Evolutionary conservation across 306 rosid genomes (phyloP), one percentile per base, ranked within the genome.

Genomic region (Quercus dentata): DNA sequence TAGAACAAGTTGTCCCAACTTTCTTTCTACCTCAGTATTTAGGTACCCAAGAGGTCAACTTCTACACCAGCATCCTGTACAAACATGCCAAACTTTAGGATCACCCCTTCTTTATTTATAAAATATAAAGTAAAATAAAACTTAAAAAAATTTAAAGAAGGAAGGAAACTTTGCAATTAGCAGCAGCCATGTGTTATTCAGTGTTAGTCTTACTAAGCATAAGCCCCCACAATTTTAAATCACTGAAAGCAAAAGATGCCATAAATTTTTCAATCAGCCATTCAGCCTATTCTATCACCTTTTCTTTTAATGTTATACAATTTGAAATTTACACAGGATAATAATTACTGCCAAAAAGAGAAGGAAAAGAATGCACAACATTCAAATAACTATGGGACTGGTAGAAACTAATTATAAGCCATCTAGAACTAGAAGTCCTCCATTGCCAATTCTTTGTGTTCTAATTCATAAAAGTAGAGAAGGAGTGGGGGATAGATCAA

Each of bases 21-120:
- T 95, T 83, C 95, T 93, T 84, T 95, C 98, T 0, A 87, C 23
- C 83, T 95, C 98, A 6, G 99, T 95, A 76, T 90, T 95, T 69
- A 95, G 89, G 83, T 95, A 98, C 41, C 98, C 97, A 78, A 89
- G 78, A 52, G 99, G 73, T 95, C 99, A 46, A 93, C 80, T 64
- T 91, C 97, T 20, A 88, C 68, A 46, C 98, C 98, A 82, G 81
- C 97, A 69, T 91, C 97, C 99, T 95, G 85, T 79, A 79, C 21
- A 82, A 73, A 23, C 75, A 79, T 33, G 82, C 56, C 73, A 78
- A 74, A 69, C 35, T 61, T 65, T 4, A 19, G 49, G 41, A 30
- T 18, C n/a, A 33, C 13, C 49, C 21, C 10, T 18, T 65, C 18
- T 65, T 33, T n/a, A 33, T 65, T 31, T 31, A 65, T 65, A 2